Conservation (phyloP, 371 early-diverging fungal species). For the Actinomucor elegans region DNA sequence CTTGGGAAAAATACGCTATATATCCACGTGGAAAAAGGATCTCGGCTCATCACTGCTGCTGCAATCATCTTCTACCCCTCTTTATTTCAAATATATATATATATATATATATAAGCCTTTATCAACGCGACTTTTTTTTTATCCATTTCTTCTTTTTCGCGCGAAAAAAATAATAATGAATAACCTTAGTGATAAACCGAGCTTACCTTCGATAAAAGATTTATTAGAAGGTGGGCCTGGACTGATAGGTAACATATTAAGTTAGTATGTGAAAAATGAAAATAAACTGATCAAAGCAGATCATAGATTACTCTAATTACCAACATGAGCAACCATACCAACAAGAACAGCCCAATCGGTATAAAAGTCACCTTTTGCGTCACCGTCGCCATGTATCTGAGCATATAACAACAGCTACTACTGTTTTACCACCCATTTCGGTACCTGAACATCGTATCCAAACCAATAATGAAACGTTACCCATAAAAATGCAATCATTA, state of each 20-base stretch:
- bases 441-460: background rate
- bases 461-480: background rate
- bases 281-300: too few species aligned
- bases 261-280: too few species aligned
- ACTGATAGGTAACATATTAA: constrained; percentile 15
- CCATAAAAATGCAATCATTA: constrained; percentile 12
- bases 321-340: background rate
- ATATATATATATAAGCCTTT: too few species aligned
- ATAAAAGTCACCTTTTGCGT: too few species aligned
- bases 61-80: too few species aligned
- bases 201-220: constrained; percentile 16
- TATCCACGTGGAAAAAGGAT: too few species aligned
- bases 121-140: background rate
- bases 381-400: constrained; percentile 19
- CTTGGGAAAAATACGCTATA: too few species aligned
- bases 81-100: too few species aligned
- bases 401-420: constrained; percentile 4
- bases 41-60: too few species aligned
- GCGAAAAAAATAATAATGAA: constrained; percentile 1
- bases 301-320: too few species aligned
- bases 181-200: constrained; percentile 2
- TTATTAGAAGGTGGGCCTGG: constrained; percentile 19
- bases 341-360: background rate
- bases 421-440: background rate
- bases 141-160: background rate